Evolutionary conservation across 345 rosid species (phyloP).

Genomic region (Linum usitatissimum): DNA sequence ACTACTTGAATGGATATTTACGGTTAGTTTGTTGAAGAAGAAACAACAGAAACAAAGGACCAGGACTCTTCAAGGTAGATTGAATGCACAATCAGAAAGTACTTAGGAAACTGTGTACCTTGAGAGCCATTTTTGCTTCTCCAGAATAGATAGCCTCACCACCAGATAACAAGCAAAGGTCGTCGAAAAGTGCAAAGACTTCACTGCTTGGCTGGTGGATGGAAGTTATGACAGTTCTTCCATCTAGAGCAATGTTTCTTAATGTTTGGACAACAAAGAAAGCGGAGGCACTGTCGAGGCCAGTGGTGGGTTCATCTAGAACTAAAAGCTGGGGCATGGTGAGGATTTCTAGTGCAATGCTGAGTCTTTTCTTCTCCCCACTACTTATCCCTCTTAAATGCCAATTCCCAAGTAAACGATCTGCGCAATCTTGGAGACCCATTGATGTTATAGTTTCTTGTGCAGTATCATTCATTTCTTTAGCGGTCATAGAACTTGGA

Average conservation of each 20-base stretch:
- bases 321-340: neutral
- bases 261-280: conserved; percentile 6
- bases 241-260: neutral
- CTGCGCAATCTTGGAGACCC: conserved; percentile 10
- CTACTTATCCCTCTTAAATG: conserved; percentile 6
- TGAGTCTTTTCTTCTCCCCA: conserved; percentile 8
- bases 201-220: conserved; percentile 8
- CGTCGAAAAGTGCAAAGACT: conserved; percentile 7
- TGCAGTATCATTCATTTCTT: neutral
- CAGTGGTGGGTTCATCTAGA: conserved; percentile 8
- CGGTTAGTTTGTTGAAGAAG: no score
- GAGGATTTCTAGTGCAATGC: conserved; percentile 9
- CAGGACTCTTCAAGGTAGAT: neutral
- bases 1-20: no score
- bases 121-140: conserved; percentile 19
- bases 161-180: conserved; percentile 1
- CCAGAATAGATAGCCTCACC: conserved; percentile 6
- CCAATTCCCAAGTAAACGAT: conserved; percentile 3
- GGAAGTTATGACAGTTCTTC: conserved; percentile 6
- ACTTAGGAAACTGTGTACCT: no score
- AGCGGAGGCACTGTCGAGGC: conserved; percentile 10
- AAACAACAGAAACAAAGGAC: neutral
- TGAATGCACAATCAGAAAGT: neutral
- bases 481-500: neutral
- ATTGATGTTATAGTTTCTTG: conserved; percentile 1